phyloP scores from a whole-genome alignment of 495 filamentous ascomycete genomes.

The Aspergillus ostianus region DNA sequence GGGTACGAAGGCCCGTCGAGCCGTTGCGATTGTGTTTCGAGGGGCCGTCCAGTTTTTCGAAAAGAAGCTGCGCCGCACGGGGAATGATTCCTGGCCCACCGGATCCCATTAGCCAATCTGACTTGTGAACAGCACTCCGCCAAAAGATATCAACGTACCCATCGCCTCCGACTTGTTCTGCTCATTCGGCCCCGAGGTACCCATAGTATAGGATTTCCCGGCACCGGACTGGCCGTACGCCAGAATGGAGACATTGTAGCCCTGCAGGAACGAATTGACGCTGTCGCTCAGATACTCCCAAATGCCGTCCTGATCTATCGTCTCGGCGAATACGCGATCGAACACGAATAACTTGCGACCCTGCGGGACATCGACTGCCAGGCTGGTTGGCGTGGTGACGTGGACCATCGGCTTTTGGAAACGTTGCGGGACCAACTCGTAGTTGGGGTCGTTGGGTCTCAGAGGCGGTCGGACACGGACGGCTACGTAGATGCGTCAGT shows the following conservation, averaged over 20 bases:
- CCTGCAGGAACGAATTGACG: constrained; percentile 85
- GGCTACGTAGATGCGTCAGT: constrained; percentile 50
- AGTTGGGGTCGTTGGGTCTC: constrained; percentile 81
- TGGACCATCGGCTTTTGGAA: constrained; percentile 94
- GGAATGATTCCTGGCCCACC: constrained; percentile 78
- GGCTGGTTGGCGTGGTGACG: constrained; percentile 75
- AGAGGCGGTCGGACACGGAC: constrained; percentile 93
- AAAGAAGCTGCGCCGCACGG: constrained; percentile 81
- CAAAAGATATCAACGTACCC: constrained; percentile 54
- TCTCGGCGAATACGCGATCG: constrained; percentile 87
- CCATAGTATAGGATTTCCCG: constrained; percentile 99
- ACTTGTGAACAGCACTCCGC: background rate
- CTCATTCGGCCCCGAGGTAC: constrained; percentile 84
- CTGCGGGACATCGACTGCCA: constrained; percentile 86
- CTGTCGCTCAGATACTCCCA: constrained; percentile 96
- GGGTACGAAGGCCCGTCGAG: constrained; percentile 77
- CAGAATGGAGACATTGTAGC: constrained; percentile 98
- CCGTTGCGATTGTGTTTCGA: constrained; percentile 53
- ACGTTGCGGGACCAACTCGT: constrained; percentile 89
- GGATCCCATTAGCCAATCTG: background rate
- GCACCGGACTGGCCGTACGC: constrained; percentile 99
- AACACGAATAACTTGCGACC: constrained; percentile 95
- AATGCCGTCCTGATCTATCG: constrained; percentile 80
- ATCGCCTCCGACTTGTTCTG: constrained; percentile 71
- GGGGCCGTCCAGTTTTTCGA: constrained; percentile 74